Evolutionary conservation across 2,329 filamentous ascomycete species (phyloP), one percentile per base, ranked within the genome.

Genomic region (Aspergillus sp.): DNA sequence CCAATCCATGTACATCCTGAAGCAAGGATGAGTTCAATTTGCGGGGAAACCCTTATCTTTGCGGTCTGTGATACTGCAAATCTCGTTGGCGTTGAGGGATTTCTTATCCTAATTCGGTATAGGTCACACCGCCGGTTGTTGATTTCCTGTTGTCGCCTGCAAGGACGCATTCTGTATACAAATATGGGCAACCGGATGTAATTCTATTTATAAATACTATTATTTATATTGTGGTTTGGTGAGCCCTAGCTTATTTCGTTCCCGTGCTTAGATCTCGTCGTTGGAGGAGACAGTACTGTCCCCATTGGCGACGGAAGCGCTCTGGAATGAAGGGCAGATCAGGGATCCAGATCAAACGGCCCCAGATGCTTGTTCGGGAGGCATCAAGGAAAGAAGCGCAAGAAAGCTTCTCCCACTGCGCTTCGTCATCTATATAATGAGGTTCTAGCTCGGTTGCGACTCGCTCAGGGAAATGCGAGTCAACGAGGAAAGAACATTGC

Each of bases 311-410:
- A 54, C 76, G 80, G 51, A 82, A 83, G 46, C 75, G 76, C 34
- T 81, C 75, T 0, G 90, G 90, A 10, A 95, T 70, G 33, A 88
- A 68, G 0, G 76, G 69, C 49, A 82, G 68, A 52, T 89, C 78
- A 2, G 93, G 93, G 31, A 95, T 64, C 88, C 89, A 97, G 37
- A 95, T 68, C 7, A 88, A 78, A 48, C 93, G 80, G 2, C 86
- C 86, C 5, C 96, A 50, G 8, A 87, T 67, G 35, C 83, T 77
- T 0, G 91, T 97, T 45, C 76, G 78, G 5, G 79, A 79, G 1
- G 86, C 79, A 63, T 98, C 93, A 9, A 98, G 73, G 64, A 97
- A 97, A 1, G 76, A 76, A 51, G 82, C 71, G 60, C 93, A 97
- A 43, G 79, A 75, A 12, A 95, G 70, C 36, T 77, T 68, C 41